Base-by-base conservation (phyloP, 228 moss, liverwort and hornwort species). In the Sphagnum magellanicum region DNA sequence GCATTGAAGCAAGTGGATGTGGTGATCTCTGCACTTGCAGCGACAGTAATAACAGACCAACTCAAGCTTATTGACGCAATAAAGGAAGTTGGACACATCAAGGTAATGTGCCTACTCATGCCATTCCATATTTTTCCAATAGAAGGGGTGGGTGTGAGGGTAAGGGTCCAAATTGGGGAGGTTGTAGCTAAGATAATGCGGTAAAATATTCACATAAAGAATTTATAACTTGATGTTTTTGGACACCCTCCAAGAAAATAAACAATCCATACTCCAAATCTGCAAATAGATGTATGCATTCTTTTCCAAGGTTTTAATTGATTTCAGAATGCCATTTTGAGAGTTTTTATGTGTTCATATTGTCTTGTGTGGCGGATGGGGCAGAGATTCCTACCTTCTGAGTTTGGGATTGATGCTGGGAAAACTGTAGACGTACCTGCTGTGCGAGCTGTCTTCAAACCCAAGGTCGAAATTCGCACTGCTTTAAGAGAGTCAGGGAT, bases 311-410 rank as follows among this genome's bases (percentile, higher is more conserved):
- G 32, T 32, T 32, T 32, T 32, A 32, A 32, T 32, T 32, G 32
- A 32, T 32, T 32, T 32, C 32, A 32, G 32, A 32, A 32, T 32
- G 32, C 32, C 32, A 32, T 32, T 32, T 32, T 3, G 32, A 32
- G 32, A 2, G 32, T 32, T 32, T 32, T 32, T 32, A 32, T 32
- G 32, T 32, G 32, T 32, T 32, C 3, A 2, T 32, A 32, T 32
- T 32, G 32, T 32, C 32, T 32, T 32, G 32, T 32, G 32, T 32
- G 32, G 32, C 3, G 32, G 3, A 62, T 57, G 50, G 10, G 16
- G 50, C 75, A 87, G 81, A 81, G 83, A 68, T 83, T 83, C 59
- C 16, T 87, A 11, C 83, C 87, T 3, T 81, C 83, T 4, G 87
- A 87, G 51, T 83, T 79, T 32, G 81, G 77, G 0, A 64, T 59